Percentiles rank a stretch among this genome's conserved stretches.
Conservation (phyloP, 2,329 filamentous ascomycete species). For the Elsinoe australis region DNA sequence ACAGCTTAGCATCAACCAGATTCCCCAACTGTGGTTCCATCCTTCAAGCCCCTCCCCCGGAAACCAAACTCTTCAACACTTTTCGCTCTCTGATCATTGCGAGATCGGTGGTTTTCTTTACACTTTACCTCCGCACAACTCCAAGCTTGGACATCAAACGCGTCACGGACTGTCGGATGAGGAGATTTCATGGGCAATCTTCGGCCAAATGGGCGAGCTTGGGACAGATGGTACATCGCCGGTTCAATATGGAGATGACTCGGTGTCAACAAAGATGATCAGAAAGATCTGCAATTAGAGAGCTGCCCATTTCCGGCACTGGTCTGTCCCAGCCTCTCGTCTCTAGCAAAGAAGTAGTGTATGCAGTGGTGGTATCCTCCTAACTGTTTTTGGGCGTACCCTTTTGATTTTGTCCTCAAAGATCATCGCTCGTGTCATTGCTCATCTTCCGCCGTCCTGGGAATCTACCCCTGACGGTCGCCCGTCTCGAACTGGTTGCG, state of each 20-base stretch:
- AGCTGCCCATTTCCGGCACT: not conserved
- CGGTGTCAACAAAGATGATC: too few species aligned
- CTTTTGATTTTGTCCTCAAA: slow-evolving; percentile 4
- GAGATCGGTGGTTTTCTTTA: too few species aligned
- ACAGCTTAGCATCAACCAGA: too few species aligned
- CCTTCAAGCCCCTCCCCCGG: too few species aligned
- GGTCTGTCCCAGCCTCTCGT: not conserved
- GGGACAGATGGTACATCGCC: too few species aligned
- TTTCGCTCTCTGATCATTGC: not conserved
- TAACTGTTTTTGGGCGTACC: slow-evolving; percentile 8
- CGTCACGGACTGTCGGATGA: not conserved
- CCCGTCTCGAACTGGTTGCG: not conserved
- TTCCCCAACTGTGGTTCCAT: too few species aligned
- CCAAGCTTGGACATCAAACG: not conserved
- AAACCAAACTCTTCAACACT: too few species aligned
- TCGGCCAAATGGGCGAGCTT: not conserved
- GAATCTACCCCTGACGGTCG: not conserved
- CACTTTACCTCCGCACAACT: too few species aligned
- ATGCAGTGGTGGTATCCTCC: slow-evolving; percentile 9
- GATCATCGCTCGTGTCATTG: slow-evolving; percentile 2
- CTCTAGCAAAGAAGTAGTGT: slow-evolving; percentile 3
- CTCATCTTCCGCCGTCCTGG: not conserved
- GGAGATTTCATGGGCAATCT: not conserved
- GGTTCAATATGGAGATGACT: too few species aligned
- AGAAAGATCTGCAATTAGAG: slow-evolving; percentile 7